Percentiles rank a stretch among this genome's conserved stretches.
These are phyloP conservation scores for Huntiella decipiens DNA, from an alignment of 2,329 filamentous ascomycete species.

Conservation along the genomic window DNA sequence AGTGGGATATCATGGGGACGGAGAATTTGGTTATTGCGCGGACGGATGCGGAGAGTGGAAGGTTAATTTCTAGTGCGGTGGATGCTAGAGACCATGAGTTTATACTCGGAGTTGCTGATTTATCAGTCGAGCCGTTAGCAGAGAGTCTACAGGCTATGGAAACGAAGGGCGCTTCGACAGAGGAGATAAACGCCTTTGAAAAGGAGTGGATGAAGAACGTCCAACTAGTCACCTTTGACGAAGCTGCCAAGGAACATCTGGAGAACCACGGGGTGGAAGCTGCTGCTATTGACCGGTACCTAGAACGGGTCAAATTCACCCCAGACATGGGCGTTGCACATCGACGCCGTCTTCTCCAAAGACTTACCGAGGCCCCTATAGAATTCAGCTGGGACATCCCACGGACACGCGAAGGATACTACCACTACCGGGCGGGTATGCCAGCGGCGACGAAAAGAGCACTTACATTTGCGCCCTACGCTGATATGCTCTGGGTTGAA, in stretches of 20 bases:
- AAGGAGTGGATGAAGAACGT: constrained; percentile 74
- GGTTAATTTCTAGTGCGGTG: constrained; percentile 72
- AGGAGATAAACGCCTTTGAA: constrained; percentile 74
- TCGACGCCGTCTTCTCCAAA: constrained; percentile 52
- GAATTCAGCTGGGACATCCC: constrained; percentile 84
- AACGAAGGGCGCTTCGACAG: constrained; percentile 50
- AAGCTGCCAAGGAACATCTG: constrained; percentile 65
- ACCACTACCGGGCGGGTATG: constrained; percentile 76
- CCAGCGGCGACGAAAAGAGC: constrained; percentile 79
- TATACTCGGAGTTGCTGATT: constrained; percentile 69
- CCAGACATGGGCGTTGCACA: constrained; percentile 60
- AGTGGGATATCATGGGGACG: constrained; percentile 95
- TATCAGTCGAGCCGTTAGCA: constrained; percentile 57
- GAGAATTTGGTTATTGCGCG: constrained; percentile 91
- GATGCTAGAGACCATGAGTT: constrained; percentile 94
- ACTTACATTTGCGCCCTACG: constrained; percentile 76
- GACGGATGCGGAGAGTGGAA: constrained; percentile 88
- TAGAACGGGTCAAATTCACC: constrained; percentile 39
- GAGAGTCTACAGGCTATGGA: constrained; percentile 89
- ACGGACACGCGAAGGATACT: constrained; percentile 82
- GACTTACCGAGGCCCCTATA: constrained; percentile 47
- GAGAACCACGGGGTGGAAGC: constrained; percentile 43
- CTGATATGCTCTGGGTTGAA: constrained; percentile 93
- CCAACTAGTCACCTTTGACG: constrained; percentile 76
- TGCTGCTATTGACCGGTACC: constrained; percentile 48